Conservation (phyloP, 2,329 filamentous ascomycete genomes). For the Rhynchosporium secalis region DNA sequence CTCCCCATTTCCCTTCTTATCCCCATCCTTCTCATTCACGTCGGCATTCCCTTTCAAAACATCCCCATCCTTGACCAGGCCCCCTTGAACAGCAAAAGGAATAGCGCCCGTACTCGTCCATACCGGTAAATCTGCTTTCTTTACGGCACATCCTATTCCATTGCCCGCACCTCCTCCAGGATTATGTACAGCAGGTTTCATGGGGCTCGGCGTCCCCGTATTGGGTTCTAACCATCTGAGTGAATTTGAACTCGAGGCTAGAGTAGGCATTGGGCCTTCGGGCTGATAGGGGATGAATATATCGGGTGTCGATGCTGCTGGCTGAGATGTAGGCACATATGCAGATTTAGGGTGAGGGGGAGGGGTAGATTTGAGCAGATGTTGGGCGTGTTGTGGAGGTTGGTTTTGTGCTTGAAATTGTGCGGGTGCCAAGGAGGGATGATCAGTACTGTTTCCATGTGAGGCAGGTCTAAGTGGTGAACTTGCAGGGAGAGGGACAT, state of each 20-base stretch:
- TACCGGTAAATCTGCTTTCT: conserved; percentile 33
- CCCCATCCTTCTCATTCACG: background rate
- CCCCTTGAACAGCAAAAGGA: conserved; percentile 32
- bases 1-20: background rate
- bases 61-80: background rate
- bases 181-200: conserved; percentile 26
- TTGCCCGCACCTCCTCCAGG: no score
- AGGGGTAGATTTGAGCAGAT: background rate
- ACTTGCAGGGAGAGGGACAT: conserved; percentile 32
- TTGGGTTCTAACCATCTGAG: conserved; percentile 56
- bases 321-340: no score
- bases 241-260: conserved; percentile 42
- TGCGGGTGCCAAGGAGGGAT: conserved; percentile 5
- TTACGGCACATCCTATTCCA: background rate
- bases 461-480: conserved; percentile 26
- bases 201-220: conserved; percentile 32
- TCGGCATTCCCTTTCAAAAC: background rate
- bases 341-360: background rate
- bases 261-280: conserved; percentile 49
- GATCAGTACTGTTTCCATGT: background rate
- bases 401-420: background rate
- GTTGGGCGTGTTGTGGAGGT: background rate
- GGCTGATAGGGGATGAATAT: conserved; percentile 58
- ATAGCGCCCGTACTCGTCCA: conserved; percentile 38
- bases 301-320: conserved; percentile 33